These are phyloP conservation scores for Paracamarosporium sp. DNA, from an alignment of 2,329 filamentous ascomycete species.

Conservation along the genomic window DNA sequence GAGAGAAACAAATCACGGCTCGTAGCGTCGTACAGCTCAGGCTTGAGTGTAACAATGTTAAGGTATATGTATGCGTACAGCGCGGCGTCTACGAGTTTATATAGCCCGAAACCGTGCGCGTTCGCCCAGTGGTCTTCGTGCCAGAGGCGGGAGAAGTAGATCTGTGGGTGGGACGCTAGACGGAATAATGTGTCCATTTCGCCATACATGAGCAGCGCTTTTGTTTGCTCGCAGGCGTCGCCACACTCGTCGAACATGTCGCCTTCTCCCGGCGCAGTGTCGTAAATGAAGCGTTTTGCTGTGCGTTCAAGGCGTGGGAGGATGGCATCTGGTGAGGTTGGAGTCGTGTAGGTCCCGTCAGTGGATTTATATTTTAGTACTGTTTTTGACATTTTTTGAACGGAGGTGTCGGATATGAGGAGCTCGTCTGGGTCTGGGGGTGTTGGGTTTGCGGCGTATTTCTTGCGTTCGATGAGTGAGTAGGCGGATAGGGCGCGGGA, in stretches of 20 bases:
- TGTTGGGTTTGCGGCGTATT: background rate
- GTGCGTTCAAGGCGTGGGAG: background rate
- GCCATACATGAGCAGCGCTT: background rate
- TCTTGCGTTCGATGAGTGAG: background rate
- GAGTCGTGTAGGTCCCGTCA: background rate
- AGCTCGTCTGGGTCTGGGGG: background rate
- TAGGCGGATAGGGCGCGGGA: background rate
- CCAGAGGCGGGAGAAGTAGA: background rate
- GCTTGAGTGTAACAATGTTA: background rate
- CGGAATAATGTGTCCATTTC: background rate
- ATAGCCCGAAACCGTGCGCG: background rate
- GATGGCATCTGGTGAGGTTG: background rate
- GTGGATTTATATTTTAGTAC: background rate
- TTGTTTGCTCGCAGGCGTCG: background rate
- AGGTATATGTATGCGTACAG: background rate
- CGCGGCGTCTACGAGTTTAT: background rate
- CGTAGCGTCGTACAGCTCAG: background rate
- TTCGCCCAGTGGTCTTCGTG: background rate
- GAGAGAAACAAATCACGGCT: background rate
- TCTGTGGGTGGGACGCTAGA: background rate
- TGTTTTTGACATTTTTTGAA: background rate
- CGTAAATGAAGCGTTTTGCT: background rate
- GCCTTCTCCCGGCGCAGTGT: background rate
- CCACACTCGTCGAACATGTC: background rate
- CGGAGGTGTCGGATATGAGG: background rate